A percentile compares a stretch with the other conserved stretches of the same genome.
Evolutionary conservation across 176 grass and related monocot species (phyloP).

Genomic region (Saccharum officinarum): DNA sequence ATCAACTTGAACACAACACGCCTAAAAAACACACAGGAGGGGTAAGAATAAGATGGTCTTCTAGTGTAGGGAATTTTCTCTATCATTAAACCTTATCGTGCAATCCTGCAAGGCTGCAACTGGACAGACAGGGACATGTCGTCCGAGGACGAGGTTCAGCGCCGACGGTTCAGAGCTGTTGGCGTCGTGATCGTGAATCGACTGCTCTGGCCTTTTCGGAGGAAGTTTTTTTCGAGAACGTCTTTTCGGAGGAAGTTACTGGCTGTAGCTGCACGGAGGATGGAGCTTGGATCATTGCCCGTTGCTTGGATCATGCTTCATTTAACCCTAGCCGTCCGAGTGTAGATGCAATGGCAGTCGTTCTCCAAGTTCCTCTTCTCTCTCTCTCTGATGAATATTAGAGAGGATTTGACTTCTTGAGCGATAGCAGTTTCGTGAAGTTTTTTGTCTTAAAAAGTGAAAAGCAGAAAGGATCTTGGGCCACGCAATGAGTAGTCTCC

Average conservation of each 20-base stretch:
- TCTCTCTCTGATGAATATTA: neutral
- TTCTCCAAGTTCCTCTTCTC: neutral
- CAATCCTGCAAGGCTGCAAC: neutral
- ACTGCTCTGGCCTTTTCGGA: neutral
- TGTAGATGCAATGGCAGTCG: neutral
- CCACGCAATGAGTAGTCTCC: neutral
- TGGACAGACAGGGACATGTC: neutral
- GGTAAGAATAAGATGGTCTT: too few relatives aligned
- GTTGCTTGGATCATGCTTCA: neutral
- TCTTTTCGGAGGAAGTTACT: neutral
- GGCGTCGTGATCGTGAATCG: neutral
- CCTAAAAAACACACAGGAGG: too few relatives aligned
- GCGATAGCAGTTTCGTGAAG: neutral
- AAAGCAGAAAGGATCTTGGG: neutral
- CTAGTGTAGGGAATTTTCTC: too few relatives aligned
- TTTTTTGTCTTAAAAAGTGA: neutral
- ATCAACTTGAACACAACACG: too few relatives aligned
- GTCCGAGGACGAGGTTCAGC: neutral
- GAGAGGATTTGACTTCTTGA: neutral
- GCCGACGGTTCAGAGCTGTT: neutral
- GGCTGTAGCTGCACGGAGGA: neutral
- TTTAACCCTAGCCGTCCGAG: neutral
- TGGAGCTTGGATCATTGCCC: neutral
- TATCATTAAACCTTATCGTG: too few relatives aligned
- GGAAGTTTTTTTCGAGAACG: neutral